phyloP scores from a whole-genome alignment of 495 filamentous ascomycete genomes.

The Recurvomyces mirabilis region DNA sequence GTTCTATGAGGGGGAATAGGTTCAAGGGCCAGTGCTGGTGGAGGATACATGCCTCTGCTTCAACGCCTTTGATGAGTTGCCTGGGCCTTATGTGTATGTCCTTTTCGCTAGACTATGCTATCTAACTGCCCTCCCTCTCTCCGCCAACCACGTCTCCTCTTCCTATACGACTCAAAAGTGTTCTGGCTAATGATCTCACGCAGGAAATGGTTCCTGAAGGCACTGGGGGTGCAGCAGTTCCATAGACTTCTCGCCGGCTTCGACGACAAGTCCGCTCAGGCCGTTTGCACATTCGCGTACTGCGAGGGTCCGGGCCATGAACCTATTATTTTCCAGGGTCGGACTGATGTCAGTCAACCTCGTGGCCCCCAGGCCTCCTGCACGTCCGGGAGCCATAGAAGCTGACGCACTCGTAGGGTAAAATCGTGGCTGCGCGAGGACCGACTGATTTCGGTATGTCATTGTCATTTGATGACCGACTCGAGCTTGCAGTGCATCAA shows the following conservation, averaged over 20 bases:
- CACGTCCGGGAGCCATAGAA: background rate
- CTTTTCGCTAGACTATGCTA: background rate
- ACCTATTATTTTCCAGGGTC: constrained; percentile 81
- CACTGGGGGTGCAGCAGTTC: constrained; percentile 68
- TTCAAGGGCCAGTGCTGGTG: constrained; percentile 78
- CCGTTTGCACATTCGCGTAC: constrained; percentile 93
- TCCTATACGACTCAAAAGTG: too few relatives aligned
- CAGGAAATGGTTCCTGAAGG: constrained; percentile 87
- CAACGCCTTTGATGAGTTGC: constrained; percentile 73
- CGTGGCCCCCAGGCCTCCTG: background rate
- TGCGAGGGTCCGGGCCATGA: constrained; percentile 74
- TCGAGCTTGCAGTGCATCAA: too few relatives aligned
- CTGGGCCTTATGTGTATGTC: constrained; percentile 91
- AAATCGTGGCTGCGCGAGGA: constrained; percentile 67
- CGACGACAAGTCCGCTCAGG: constrained; percentile 78
- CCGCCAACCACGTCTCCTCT: background rate
- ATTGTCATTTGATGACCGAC: too few relatives aligned
- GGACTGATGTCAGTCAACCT: constrained; percentile 40
- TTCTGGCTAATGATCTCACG: too few relatives aligned
- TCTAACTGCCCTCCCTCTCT: constrained; percentile 2
- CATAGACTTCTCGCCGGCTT: constrained; percentile 88
- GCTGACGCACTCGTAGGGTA: constrained; percentile 39
- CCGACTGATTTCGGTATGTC: constrained; percentile 67
- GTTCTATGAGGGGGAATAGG: constrained; percentile 32
- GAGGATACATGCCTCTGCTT: constrained; percentile 96